Evolutionary conservation across 2,329 filamentous ascomycete genomes (phyloP).

Genomic region (Teratosphaeria gauchensis): DNA sequence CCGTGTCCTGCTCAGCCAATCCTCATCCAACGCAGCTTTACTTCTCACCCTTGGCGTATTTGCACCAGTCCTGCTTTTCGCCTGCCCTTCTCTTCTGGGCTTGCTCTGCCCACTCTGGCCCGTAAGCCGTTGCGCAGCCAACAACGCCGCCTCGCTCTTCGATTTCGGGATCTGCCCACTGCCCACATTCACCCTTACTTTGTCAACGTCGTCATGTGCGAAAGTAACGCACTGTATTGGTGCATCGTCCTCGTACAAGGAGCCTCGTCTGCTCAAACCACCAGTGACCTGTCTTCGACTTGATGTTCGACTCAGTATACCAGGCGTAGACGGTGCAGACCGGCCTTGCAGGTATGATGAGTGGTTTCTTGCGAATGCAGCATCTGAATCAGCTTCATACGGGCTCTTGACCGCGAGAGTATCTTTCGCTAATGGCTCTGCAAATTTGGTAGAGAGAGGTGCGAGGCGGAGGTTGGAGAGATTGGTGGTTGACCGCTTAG

Average conservation of each 20-base stretch:
- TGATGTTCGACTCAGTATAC: slow-evolving; percentile 36
- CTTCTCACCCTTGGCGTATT: slow-evolving; percentile 7
- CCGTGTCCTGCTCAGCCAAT: slow-evolving; percentile 52
- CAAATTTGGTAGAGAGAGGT: slow-evolving; percentile 42
- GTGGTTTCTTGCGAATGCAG: slow-evolving; percentile 21
- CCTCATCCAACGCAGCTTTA: slow-evolving; percentile 30
- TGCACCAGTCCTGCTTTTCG: slow-evolving; percentile 18
- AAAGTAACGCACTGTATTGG: slow-evolving; percentile 11
- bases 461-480: slow-evolving; percentile 52
- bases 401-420: slow-evolving; percentile 21
- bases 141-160: slow-evolving; percentile 36
- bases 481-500: slow-evolving; percentile 48
- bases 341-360: slow-evolving; percentile 40
- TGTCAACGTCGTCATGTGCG: neutral
- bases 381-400: slow-evolving; percentile 17
- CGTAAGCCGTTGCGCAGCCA: slow-evolving; percentile 15
- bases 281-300: slow-evolving; percentile 26
- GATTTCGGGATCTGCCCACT: slow-evolving; percentile 32
- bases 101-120: slow-evolving; percentile 12
- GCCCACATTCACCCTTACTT: slow-evolving; percentile 10
- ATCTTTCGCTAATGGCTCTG: slow-evolving; percentile 24
- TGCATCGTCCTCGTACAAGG: slow-evolving; percentile 18
- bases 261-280: slow-evolving; percentile 23
- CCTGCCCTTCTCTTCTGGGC: slow-evolving; percentile 17
- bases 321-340: slow-evolving; percentile 40